Evolutionary conservation across 2,329 filamentous ascomycete species (phyloP), one percentile per base, ranked within the genome.

Genomic region (Alternaria sp.): DNA sequence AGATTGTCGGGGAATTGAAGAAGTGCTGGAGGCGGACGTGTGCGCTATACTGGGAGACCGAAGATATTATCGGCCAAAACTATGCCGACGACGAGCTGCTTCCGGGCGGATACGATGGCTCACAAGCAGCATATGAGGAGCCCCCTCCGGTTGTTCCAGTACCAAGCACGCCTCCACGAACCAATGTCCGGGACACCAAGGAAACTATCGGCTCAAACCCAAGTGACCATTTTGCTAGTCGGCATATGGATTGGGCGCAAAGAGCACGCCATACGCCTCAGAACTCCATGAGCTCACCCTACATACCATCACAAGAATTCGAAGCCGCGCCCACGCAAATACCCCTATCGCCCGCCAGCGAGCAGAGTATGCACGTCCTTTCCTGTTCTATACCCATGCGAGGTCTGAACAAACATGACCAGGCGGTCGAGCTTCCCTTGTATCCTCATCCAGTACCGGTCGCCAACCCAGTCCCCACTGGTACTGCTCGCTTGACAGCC

Each of bases 21-120:
- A 96, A 97, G 76, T 98, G 95, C 76, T 99, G 95, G 95, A 90
- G 94, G 76, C 87, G 94, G 53, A 92, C 95, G 20, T 98, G 94
- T 76, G 89, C 91, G 0, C 82, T 94, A 57, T 97, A 94, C 76
- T 99, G 95, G 94, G 92, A 97, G 64, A 86, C 86, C 0, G 83
- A 88, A 0, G 87, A 92, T 48, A 89, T 89, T 36, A 85, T 90
- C 66, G 81, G 84, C 2, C 70, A 66, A 43, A 85, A 87, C 45
- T 82, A 87, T 12, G 83, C 88, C 4, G 88, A 92, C 27, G 84
- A 87, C 18, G 87, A 91, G 14, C 91, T 97, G 50, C 78, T 85
- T 0, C 92, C 93, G 4, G 93, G 94, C 40, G 93, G 91, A n/a
- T 85, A 89, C 59, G 85, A 85, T 25, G 90, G 65, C 10, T 67